Evolutionary conservation across 192 early-diverging fungal species (phyloP), one percentile per base, ranked within the genome.

Genomic region (Rhizophagus clarus): DNA sequence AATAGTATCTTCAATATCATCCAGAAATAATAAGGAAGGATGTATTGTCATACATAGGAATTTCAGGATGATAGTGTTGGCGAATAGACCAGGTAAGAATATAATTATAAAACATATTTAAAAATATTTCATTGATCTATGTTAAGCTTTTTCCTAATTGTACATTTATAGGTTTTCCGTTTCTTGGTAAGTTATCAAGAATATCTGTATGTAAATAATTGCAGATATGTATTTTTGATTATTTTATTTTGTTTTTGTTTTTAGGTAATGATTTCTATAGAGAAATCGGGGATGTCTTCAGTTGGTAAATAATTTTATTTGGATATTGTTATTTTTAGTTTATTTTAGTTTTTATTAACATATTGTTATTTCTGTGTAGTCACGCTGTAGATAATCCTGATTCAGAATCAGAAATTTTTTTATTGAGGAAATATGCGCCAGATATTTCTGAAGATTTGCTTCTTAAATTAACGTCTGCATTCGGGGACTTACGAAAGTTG

Each of bases 31-130:
- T 4, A 80, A 83, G 24, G 82, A 83, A 45, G 82, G 80, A 26
- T 85, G 89, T 75, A 89, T 91, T 70, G 81, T 90, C 7, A 83
- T 90, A n/a, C 88, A 90, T 61, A 81, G 81, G 14, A 86, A 93
- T 62, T 95, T 95, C 87, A 88, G 93, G 32, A 94, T 95, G 91
- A 90, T 95, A 79, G 93, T 95, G 28, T 83, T 95, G 17, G 94
- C 94, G 32, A 95, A 95, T 79, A 87, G 94, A 24, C 94, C 94
- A 20, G 94, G 94, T 73, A 74, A 24, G 71, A 34, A 49, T 60
- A 26, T 62, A 26, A 34, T 26, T 60, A 61, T 32, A 24, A 67
- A 24, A 61, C 24, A 42, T 32, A 62, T 62, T 34, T 62, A 22
- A 40, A 0, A 5, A 40, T 40, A 11, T 15, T 24, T 20, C 22